Percentiles rank a stretch among this genome's conserved stretches.
Evolutionary conservation across 202 grass and related monocot genomes (phyloP).

Genomic region (Miscanthus sacchariflorus): DNA sequence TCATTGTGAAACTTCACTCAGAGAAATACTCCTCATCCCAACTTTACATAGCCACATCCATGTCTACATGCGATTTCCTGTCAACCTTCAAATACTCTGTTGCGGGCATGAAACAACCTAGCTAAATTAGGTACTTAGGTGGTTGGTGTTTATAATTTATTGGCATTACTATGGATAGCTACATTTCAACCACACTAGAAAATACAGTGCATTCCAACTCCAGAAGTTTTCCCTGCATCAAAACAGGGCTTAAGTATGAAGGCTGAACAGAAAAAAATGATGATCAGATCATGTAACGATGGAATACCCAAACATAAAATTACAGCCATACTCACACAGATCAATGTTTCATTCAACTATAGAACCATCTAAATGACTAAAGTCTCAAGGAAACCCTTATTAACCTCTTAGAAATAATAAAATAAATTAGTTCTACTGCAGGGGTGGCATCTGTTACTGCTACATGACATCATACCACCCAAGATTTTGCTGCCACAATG

Average conservation of each 20-base stretch:
- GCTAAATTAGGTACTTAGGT: neutral
- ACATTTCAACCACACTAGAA: neutral
- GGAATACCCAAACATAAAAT: constrained; percentile 7
- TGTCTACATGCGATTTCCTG: neutral
- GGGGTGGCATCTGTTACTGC: neutral
- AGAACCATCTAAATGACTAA: neutral
- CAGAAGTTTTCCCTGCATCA: neutral
- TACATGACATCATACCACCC: neutral
- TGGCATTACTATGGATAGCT: neutral
- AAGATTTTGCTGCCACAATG: neutral
- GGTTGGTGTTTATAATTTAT: neutral
- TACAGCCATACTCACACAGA: neutral
- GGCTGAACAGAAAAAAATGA: neutral
- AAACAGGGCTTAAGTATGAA: neutral
- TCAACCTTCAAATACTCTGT: neutral
- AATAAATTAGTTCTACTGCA: constrained; percentile 12
- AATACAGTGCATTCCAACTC: neutral
- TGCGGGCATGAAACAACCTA: neutral
- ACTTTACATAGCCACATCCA: neutral
- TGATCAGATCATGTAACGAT: neutral
- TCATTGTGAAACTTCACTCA: neutral
- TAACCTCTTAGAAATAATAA: neutral
- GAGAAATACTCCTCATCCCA: neutral
- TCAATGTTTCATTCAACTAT: neutral
- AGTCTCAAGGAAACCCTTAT: neutral